Evolutionary conservation across 2,329 filamentous ascomycete genomes (phyloP).

Genomic region (Nothopassalora personata): DNA sequence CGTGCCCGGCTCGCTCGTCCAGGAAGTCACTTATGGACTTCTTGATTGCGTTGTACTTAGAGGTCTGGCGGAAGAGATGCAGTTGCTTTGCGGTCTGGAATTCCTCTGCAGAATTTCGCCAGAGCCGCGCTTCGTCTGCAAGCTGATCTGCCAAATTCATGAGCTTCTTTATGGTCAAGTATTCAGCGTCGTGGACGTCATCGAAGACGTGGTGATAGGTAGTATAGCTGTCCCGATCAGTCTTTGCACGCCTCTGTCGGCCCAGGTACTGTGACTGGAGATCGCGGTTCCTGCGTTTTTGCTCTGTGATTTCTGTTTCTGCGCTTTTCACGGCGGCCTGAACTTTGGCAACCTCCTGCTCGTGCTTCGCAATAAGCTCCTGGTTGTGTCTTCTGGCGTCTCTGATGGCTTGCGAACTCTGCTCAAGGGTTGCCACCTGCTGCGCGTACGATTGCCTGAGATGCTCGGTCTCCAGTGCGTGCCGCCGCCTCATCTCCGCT

Average conservation of each 20-base stretch:
- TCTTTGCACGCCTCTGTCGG: background rate
- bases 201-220: slow-evolving; percentile 13
- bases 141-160: background rate
- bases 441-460: background rate
- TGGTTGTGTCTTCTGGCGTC: background rate
- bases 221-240: slow-evolving; percentile 12
- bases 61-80: slow-evolving; percentile 12
- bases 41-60: slow-evolving; percentile 8
- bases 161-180: background rate
- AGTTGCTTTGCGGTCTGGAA: slow-evolving; percentile 8
- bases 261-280: background rate
- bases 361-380: background rate
- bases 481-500: background rate
- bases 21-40: slow-evolving; percentile 13
- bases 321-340: background rate
- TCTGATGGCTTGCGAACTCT: background rate
- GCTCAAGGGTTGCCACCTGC: background rate
- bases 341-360: background rate
- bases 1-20: slow-evolving; percentile 4
- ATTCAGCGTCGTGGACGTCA: background rate
- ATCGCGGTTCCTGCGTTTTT: background rate
- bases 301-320: background rate
- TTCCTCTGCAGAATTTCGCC: slow-evolving; percentile 5
- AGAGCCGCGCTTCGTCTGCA: slow-evolving; percentile 4
- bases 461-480: background rate